phyloP scores from a whole-genome alignment of 2,329 filamentous ascomycete genomes.

The Acephala macrosclerotiorum region DNA sequence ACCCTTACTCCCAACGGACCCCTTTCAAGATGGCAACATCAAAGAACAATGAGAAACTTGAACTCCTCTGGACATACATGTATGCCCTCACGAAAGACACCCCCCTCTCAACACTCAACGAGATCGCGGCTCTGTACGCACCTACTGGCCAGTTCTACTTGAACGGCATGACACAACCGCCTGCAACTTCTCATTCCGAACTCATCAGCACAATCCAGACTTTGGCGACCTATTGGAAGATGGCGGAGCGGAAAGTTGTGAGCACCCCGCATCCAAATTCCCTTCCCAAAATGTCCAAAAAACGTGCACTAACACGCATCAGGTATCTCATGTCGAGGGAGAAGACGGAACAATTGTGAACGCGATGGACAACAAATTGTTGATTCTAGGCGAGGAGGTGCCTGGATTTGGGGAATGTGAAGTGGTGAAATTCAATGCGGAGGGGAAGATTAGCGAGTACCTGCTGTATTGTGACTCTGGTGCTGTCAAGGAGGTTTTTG shows the following conservation, averaged over 20 bases:
- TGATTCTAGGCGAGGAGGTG: constrained; percentile 9
- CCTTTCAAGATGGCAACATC: neutral
- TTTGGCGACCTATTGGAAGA: constrained; percentile 3
- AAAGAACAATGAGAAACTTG: neutral
- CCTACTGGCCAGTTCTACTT: neutral
- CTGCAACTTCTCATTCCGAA: neutral
- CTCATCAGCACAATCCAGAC: neutral
- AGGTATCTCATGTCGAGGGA: constrained; percentile 9
- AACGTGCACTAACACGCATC: no score
- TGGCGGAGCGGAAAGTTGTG: neutral
- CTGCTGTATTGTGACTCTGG: neutral
- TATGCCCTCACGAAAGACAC: neutral
- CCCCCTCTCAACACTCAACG: neutral
- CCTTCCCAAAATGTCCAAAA: no score
- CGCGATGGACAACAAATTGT: constrained; percentile 3
- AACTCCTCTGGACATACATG: neutral
- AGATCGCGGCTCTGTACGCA: neutral
- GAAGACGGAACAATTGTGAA: constrained; percentile 5
- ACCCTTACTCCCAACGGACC: neutral
- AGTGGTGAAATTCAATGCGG: neutral
- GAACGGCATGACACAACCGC: neutral
- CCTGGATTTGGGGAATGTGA: neutral
- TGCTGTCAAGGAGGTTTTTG: neutral
- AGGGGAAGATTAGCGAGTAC: neutral
- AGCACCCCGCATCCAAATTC: no score